Evolutionary conservation across 495 filamentous ascomycete genomes (phyloP), one percentile per base, ranked within the genome.

Genomic region (Rostrohypoxylon terebratum): DNA sequence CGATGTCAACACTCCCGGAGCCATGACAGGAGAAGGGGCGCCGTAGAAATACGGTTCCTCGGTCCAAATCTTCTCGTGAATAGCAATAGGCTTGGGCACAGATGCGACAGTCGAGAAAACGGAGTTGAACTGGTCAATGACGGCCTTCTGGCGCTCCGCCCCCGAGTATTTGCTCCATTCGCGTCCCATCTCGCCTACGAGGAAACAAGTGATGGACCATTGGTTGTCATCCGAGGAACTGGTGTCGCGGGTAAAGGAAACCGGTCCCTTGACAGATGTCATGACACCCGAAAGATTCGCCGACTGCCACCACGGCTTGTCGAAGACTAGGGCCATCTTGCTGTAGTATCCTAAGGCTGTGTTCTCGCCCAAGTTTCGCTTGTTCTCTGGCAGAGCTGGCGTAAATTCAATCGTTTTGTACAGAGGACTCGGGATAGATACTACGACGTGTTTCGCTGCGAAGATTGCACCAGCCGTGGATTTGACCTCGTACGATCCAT

Each of bases 121-220:
- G 1, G 33, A 28, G 31, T 59, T 59, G 28, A 68, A 67, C 13
- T 70, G 64, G 13, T 71, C 50, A 1, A 65, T 40, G 11, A 75
- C 45, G 6, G 54, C 25, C 6, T 53, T 28, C 3, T 7, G 53
- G 7, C 68, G 68, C 25, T 60, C 36, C 23, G 34, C 23, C 21
- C 31, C 23, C 0, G 73, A 47, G 0, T 75, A 55, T n/a, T 57
- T 58, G 0, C 74, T 66, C 81, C 81, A 84, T 1, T 53, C 47
- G 7, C 76, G 71, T 20, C 79, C 84, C 0, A 73, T 69, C 1
- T 81, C 60, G 7, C 67, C 83, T 6, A 67, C 68, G 31, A 84
- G 38, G 51, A 86, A 85, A 47, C 80, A 83, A 0, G 81, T 85
- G 0, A 87, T 72, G 0, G 77, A 73, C 47, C 75, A 83, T 48